Evolutionary conservation across 2,329 filamentous ascomycete genomes (phyloP), one percentile per base, ranked within the genome.

Genomic region (Fusarium nanum): DNA sequence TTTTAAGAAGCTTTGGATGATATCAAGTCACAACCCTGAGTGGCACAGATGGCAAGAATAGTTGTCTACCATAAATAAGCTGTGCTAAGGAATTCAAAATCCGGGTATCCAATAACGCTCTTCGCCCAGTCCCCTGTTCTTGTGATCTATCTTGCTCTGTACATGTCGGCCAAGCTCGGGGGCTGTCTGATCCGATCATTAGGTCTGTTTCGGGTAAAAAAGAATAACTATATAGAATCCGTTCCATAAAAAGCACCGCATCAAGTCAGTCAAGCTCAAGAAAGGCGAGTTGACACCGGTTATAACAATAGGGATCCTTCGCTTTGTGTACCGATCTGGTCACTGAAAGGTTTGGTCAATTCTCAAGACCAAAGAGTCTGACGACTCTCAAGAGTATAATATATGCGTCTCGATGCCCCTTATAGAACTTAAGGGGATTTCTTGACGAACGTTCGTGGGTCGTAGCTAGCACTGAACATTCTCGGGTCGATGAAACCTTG

Each of bases 61-160:
- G 52, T 42, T 70, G 25, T 46, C 28, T 52, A 56, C 22, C 56
- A 25, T 40, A 46, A 48, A 10, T 9, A 47, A 46, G 34, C 22
- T 66, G 44, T 50, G 34, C 25, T 34, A 34, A 64, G 42, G 30
- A 28, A 27, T 37, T 40, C 37, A 57, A 56, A 55, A 34, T 45
- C 67, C 32, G 48, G 28, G 55, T 70, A 71, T 70, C 64, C 68
- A 70, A 71, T 27, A 44, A n/a, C 28, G 25, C 8, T 45, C 58
- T 49, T 47, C 18, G 27, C 52, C 54, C 53, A 47, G 28, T 25
- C 58, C 40, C n/a, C 14, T 44, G 23, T 42, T 34, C 42, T 25
- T 48, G 5, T 30, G 25, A 32, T 23, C 32, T 18, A 25, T 46
- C 20, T 6, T 41, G 25, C 41, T 44, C 50, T 11, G 25, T 40